phyloP scores from a whole-genome alignment of 2,329 filamentous ascomycete species.

The Paraphoma sp. region DNA sequence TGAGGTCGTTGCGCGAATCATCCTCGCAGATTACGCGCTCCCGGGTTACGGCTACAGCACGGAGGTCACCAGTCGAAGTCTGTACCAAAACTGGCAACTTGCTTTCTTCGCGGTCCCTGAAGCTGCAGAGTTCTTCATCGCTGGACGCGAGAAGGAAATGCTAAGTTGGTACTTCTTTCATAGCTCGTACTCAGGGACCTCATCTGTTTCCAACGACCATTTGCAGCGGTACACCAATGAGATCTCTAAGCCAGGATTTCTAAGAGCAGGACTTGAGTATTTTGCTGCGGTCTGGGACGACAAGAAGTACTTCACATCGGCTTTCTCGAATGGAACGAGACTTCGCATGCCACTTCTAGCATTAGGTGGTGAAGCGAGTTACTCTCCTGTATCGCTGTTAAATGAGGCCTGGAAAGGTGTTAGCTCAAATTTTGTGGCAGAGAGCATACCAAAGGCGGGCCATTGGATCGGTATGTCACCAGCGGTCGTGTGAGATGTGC shows the following conservation, averaged over 20 bases:
- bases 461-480: neutral
- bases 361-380: neutral
- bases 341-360: neutral
- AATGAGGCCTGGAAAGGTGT: neutral
- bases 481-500: no score
- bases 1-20: neutral
- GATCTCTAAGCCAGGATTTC: slow-evolving; percentile 40
- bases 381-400: neutral
- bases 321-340: neutral
- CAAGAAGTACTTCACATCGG: neutral
- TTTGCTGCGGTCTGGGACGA: slow-evolving; percentile 30
- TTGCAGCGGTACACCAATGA: slow-evolving; percentile 49
- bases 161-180: slow-evolving; percentile 58
- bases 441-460: neutral
- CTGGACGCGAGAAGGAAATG: slow-evolving; percentile 52
- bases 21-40: neutral
- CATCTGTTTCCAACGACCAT: slow-evolving; percentile 48
- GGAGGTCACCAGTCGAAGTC: slow-evolving; percentile 43
- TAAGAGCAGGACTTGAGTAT: slow-evolving; percentile 51
- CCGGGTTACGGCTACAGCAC: neutral
- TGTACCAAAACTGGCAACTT: slow-evolving; percentile 45
- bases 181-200: slow-evolving; percentile 50
- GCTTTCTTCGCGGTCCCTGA: slow-evolving; percentile 58
- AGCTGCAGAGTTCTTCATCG: slow-evolving; percentile 55
- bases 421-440: neutral